Base-by-base conservation (phyloP, 208 protist species). In the Trypanosoma lewisi region DNA sequence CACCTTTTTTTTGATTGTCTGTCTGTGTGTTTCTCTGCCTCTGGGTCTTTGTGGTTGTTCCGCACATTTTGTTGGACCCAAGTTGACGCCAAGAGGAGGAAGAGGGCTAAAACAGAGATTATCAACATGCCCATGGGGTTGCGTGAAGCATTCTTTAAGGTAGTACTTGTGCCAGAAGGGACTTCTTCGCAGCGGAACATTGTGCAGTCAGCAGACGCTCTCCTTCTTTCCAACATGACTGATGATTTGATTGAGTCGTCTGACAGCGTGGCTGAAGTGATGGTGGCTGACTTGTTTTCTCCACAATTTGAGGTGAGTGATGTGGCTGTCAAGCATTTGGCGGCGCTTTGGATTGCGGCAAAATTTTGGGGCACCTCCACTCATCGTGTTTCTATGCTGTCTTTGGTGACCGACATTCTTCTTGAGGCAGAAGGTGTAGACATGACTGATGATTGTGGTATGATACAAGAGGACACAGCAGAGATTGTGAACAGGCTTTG, bases 331-430 rank as follows among this genome's bases (percentile, higher is more conserved):
- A 25, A 28, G 55, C 41, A 63, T 16, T 31, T 70, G 31, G 64
- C 64, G 8, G 51, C 64, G 4, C 5, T 62, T 3, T 70, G 64
- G 64, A 61, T 63, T n/a, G 41, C 64, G 11, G 54, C 55, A 36
- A 70, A 70, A 31, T 70, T 70, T 63, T 82, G 76, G 76, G 51
- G 52, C 12, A n/a, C 67, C 3, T 66, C 70, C n/a, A 34, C 77
- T 2, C 70, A 82, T 28, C 71, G 60, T 7, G 44, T 72, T 0
- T 70, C 71, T 2, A 62, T 78, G 4, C 41, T 34, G 19, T 62
- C 58, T n/a, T n/a, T 79, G 17, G 55, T 74, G 11, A 42, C 70
- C 30, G 60, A 70, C 53, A 57, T 56, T 23, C 37, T 56, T 23
- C 37, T 49, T 37, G 44, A 39, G 9, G 2, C 28, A 9, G 48